Conservation (phyloP, 805 yeast genomes). For the Cyberlindnera xishuangbannaensis region DNA sequence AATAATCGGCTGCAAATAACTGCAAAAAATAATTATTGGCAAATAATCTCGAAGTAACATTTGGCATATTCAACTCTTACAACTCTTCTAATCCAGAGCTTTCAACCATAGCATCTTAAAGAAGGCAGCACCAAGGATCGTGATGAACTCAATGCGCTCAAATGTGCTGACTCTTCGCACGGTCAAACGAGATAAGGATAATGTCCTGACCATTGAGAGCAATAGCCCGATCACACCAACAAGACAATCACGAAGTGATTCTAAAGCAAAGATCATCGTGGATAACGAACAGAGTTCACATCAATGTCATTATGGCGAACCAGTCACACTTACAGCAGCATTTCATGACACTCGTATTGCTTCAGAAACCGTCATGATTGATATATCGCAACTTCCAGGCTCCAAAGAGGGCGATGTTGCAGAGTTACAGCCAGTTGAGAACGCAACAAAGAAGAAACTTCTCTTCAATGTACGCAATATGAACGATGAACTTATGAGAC, state of each 20-base stretch:
- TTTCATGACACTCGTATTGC: conserved; percentile 66
- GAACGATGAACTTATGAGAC: conserved; percentile 26
- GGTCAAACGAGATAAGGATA: conserved; percentile 20
- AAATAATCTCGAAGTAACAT: no score
- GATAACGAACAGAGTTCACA: neutral
- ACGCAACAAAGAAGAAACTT: conserved; percentile 29
- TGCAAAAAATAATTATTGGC: no score
- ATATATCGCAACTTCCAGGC: conserved; percentile 52
- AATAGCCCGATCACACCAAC: conserved; percentile 4
- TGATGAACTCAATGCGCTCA: conserved; percentile 21
- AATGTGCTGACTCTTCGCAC: conserved; percentile 26
- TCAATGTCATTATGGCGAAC: conserved; percentile 13
- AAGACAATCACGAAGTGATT: neutral
- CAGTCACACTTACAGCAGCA: conserved; percentile 15
- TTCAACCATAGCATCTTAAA: no score
- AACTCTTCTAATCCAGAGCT: no score
- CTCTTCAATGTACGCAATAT: conserved; percentile 38
- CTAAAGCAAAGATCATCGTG: neutral
- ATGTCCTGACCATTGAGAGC: conserved; percentile 22
- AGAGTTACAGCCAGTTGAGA: conserved; percentile 46
- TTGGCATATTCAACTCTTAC: no score
- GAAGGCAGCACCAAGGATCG: no score
- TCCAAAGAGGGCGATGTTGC: conserved; percentile 72
- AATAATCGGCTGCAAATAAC: neutral
- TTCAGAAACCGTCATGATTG: conserved; percentile 55